Evolutionary conservation across 169 alveolate species (phyloP), one percentile per base, ranked within the genome.

Genomic region (Plasmodium cynomolgi): DNA sequence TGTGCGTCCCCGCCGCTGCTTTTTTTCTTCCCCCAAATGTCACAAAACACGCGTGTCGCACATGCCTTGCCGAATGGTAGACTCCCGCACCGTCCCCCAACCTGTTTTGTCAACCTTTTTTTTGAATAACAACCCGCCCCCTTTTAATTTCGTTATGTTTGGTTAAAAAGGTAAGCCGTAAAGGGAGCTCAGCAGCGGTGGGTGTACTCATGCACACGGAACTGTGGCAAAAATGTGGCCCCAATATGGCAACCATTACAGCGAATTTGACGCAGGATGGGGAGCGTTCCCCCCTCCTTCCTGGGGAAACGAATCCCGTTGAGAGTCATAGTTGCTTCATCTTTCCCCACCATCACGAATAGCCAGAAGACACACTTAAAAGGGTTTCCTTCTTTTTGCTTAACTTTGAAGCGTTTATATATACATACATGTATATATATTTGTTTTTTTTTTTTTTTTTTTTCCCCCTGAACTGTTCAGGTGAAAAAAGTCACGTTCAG

Each of bases 401-500:
- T 62, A 62, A 31, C 75, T 20, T 62, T 62, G 26, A 23, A 62
- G 33, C 34, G 37, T 62, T 62, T 62, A 62, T n/a, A 62, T n/a
- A 8, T 62, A 23, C 15, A 62, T 62, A 62, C 17, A 7, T 23
- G 26, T 62, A 23, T 62, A n/a, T 62, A 20, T 20, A 20, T 20
- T 62, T 62, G 23, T 20, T 9, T 58, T 58, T 54, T 15, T 4
- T 54, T 58, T 62, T 62, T 62, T 62, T 62, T 62, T 62, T 26
- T 62, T 62, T 62, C 17, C 1, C 34, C 75, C 75, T 62, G 26
- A 17, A 62, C 75, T 62, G 75, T 62, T n/a, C 75, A 62, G 75
- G 75, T 20, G 75, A 62, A 62, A 62, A 62, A 62, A n/a, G 75
- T 62, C 9, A 62, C 75, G 75, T 62, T 62, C 75, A 62, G 75